Conservation (phyloP, 2,329 filamentous ascomycete species). For the Claviceps fusiformis region DNA sequence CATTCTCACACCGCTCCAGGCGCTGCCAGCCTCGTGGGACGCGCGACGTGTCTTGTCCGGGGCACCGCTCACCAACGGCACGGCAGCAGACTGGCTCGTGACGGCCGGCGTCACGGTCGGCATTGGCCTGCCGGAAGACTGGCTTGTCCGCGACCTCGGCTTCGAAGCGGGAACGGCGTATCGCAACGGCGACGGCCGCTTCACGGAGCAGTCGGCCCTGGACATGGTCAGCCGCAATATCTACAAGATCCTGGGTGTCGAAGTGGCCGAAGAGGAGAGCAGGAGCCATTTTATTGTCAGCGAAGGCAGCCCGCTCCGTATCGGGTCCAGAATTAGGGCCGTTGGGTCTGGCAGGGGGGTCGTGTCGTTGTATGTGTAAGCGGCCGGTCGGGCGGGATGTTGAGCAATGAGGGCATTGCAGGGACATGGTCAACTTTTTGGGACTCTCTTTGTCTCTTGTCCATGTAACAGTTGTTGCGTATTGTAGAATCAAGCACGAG, state of each 20-base stretch:
- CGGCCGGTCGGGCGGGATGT: too few species aligned
- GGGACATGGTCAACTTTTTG: too few species aligned
- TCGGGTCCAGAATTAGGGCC: slow-evolving; percentile 40
- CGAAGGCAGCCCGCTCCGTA: slow-evolving; percentile 49
- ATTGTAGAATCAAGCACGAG: too few species aligned
- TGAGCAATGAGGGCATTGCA: too few species aligned
- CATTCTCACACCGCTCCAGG: slow-evolving; percentile 45
- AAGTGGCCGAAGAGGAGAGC: slow-evolving; percentile 15
- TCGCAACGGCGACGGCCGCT: slow-evolving; percentile 38
- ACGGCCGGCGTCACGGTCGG: slow-evolving; percentile 45
- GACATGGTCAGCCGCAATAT: slow-evolving; percentile 44
- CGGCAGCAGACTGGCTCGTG: slow-evolving; percentile 42
- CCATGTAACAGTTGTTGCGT: too few species aligned
- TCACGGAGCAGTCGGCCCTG: slow-evolving; percentile 41
- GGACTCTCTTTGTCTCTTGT: too few species aligned
- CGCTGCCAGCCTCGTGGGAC: slow-evolving; percentile 44
- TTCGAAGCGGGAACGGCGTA: slow-evolving; percentile 46
- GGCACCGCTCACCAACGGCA: slow-evolving; percentile 53
- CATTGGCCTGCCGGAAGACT: slow-evolving; percentile 48
- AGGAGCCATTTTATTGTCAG: slow-evolving; percentile 44
- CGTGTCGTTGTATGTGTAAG: slow-evolving; percentile 23
- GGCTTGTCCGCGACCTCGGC: slow-evolving; percentile 45
- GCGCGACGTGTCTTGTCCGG: slow-evolving; percentile 48
- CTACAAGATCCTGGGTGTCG: slow-evolving; percentile 41
- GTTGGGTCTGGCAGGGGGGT: slow-evolving; percentile 25